These are phyloP conservation scores for Lentinula sp. DNA, from an alignment of 768 basidiomycete species.

Conservation along the genomic window DNA sequence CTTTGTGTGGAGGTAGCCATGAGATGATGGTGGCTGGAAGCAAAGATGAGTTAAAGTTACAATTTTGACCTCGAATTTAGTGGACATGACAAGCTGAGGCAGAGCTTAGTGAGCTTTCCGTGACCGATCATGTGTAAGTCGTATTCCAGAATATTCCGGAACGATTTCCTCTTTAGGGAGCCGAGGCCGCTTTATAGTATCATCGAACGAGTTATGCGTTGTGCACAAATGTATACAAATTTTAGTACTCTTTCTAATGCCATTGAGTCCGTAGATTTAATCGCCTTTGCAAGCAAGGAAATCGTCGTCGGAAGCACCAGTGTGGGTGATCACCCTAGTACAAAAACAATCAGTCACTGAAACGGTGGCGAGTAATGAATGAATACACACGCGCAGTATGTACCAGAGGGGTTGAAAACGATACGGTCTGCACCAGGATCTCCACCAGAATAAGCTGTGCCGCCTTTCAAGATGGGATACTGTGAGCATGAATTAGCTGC, in stretches of 20 bases:
- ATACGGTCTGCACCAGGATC: constrained; percentile 19
- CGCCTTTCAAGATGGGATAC: constrained; percentile 15
- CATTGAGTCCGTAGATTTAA: neutral
- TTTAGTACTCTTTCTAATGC: neutral
- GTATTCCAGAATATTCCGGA: neutral
- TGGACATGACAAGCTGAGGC: neutral
- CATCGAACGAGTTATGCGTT: too few species aligned
- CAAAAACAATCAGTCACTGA: neutral
- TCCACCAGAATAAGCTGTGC: constrained; percentile 14
- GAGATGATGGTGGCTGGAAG: neutral
- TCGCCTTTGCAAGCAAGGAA: constrained; percentile 16
- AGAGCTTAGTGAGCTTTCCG: neutral
- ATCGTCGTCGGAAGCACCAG: constrained; percentile 14
- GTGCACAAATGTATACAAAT: too few species aligned
- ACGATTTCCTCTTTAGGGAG: neutral
- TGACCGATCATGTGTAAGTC: neutral
- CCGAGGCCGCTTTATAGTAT: too few species aligned
- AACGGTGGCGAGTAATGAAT: neutral
- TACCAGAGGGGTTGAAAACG: constrained; percentile 16
- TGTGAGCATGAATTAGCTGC: neutral
- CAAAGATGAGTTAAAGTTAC: neutral
- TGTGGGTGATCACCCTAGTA: constrained; percentile 16
- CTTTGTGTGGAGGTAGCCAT: neutral
- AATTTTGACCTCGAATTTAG: too few species aligned
- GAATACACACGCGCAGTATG: constrained; percentile 18